Base-by-base conservation (phyloP, 164 flowering plant species). In the Umbilicus rupestris region DNA sequence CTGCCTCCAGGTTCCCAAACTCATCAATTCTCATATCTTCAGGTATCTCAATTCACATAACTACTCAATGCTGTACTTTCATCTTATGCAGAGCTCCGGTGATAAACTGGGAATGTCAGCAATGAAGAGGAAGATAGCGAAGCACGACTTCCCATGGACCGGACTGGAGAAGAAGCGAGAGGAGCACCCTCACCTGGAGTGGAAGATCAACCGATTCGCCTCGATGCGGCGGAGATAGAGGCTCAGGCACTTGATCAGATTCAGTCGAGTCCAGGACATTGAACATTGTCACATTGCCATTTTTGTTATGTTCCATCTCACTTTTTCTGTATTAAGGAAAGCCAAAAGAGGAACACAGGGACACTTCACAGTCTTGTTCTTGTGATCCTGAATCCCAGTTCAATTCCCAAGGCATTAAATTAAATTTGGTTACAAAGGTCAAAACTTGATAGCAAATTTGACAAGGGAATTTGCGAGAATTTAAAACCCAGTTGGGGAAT, bases 101-200 rank as follows among this genome's bases (percentile, higher is more conserved):
- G 87, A 86, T 68, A 58, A 29, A 62, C 7, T 83, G 60, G 94
- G 90, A 58, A 73, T 83, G 44, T 75, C 79, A 10, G 87, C 87
- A 10, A 86, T 72, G 85, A 87, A 78, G 75, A 62, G 80, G 65
- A 82, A 71, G 72, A 64, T 79, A 69, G 90, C 89, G 7, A 84
- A 83, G 68, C 85, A 76, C 74, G 83, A 79, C 77, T 64, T 84
- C 19, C 88, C 86, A 37, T 87, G 92, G 96, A 78, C 75, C 8
- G 79, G 75, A 59, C 1, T 30, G 2, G 84, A 80, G 35, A 75
- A 73, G 60, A 66, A 73, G 24, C 67, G 62, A 20, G 66, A 72
- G 62, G 35, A 65, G n/a, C 62, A 78, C 72, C 77, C 74, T 28
- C 75, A 78, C 55, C 81, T 84, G 3, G 70, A 71, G 70, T 84